These are phyloP conservation scores for Gamarada debralockiae DNA, from an alignment of 495 filamentous ascomycete species.

Conservation along the genomic window DNA sequence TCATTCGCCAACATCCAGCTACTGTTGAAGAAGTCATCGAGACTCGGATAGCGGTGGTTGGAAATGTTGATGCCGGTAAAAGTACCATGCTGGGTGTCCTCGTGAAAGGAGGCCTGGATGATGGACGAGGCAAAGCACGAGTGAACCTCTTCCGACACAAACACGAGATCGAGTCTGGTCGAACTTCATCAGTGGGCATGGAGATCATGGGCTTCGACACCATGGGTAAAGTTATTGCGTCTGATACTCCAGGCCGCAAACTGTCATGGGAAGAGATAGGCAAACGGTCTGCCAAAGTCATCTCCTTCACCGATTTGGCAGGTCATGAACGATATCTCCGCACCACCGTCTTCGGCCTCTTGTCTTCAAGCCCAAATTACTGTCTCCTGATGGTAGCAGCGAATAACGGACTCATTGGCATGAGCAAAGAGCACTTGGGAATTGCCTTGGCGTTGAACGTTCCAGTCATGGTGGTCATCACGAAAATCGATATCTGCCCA, in stretches of 20 bases:
- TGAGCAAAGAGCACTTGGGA: slow-evolving; percentile 97
- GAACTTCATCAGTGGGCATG: slow-evolving; percentile 95
- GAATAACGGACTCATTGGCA: slow-evolving; percentile 95
- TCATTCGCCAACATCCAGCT: slow-evolving; percentile 71
- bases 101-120: slow-evolving; percentile 92
- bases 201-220: slow-evolving; percentile 99
- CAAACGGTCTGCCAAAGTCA: slow-evolving; percentile 90
- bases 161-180: slow-evolving; percentile 92
- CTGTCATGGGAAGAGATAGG: slow-evolving; percentile 98
- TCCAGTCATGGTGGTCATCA: slow-evolving; percentile 96
- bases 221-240: slow-evolving; percentile 77
- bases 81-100: slow-evolving; percentile 95
- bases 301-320: slow-evolving; percentile 92
- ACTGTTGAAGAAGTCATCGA: slow-evolving; percentile 86
- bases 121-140: slow-evolving; percentile 89
- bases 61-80: slow-evolving; percentile 96
- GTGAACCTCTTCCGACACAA: slow-evolving; percentile 98
- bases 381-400: slow-evolving; percentile 98
- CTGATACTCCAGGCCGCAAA: slow-evolving; percentile 76
- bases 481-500: slow-evolving; percentile 98
- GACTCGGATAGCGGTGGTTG: slow-evolving; percentile 94
- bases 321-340: slow-evolving; percentile 94
- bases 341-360: slow-evolving; percentile 92
- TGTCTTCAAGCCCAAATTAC: slow-evolving; percentile 96
- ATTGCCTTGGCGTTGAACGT: slow-evolving; percentile 95